Evolutionary conservation across 2,329 filamentous ascomycete species (phyloP), one percentile per base, ranked within the genome.

Genomic region (Claviceps sp.): DNA sequence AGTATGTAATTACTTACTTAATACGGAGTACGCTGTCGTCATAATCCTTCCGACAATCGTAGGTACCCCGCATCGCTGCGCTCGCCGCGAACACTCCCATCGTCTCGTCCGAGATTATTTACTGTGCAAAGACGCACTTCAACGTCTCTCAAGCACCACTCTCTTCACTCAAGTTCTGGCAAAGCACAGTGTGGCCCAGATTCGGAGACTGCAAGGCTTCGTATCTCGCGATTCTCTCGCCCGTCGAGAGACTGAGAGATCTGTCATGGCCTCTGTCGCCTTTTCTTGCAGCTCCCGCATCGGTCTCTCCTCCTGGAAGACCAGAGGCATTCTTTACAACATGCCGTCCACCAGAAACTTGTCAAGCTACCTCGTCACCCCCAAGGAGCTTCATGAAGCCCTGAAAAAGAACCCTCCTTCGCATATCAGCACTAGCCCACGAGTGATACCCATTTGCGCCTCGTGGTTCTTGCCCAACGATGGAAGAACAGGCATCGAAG

Each of bases 401-500:
- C 77, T 98, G 49, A 83, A 85, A 68, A 85, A 85, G 70, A 94
- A 91, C 66, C 79, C 88, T 3, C 79, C 85, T 13, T 86, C 84
- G 50, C 81, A 84, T 55, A 86, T 91, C 60, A 88, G 86, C 54
- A 85, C 87, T 44, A 82, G 88, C 13, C 86, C 91, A 1, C 83
- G 86, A 58, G 84, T 94, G 44, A 82, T 98, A 50, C 87, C 93
- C 2, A 77, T 98, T 43, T 96, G 90, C 68, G 93, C 90, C 46
- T 79, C 88, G 23, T 98, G 93, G 93, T 98, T 96, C 64, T 79
- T 98, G 56, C 93, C 93, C 56, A 97, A 95, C 67, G 91, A 95
- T 59, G 80, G 80, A 50, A 83, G 89, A 55, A 86, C 80, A 48
- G 93, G 93, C 50, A 80, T 86, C 59, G 77, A 93, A 57, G 81